Evolutionary conservation across 352 stramenopile genomes (phyloP).

Genomic region (Pythium aquatile): DNA sequence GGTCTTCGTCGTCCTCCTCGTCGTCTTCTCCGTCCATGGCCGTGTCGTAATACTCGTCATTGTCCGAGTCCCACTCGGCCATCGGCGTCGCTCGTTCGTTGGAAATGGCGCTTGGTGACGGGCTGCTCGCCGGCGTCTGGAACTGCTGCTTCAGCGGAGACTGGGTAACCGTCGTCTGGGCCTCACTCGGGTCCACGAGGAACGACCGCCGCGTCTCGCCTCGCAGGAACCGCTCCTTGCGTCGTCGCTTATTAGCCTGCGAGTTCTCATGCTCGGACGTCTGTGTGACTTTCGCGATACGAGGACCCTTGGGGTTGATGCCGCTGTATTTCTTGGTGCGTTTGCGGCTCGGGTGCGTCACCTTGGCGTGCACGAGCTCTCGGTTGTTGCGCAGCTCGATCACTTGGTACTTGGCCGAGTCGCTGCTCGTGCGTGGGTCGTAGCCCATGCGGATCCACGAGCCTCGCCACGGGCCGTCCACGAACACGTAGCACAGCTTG

Average conservation of each 20-base stretch:
- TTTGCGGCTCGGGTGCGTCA: constrained; percentile 67
- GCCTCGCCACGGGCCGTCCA: constrained; percentile 76
- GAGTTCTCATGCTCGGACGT: constrained; percentile 65
- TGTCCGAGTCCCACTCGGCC: constrained; percentile 45
- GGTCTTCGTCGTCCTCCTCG: constrained; percentile 29
- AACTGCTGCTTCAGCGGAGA: background rate
- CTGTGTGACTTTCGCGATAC: constrained; percentile 75
- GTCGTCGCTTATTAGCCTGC: constrained; percentile 56
- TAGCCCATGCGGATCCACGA: constrained; percentile 85
- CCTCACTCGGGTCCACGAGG: constrained; percentile 42
- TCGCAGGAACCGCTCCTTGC: constrained; percentile 65
- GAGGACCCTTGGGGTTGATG: constrained; percentile 55
- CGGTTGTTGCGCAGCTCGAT: constrained; percentile 80
- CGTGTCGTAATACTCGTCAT: constrained; percentile 38
- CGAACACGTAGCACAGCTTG: constrained; percentile 82
- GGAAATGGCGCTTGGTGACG: background rate
- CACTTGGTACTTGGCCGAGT: constrained; percentile 66
- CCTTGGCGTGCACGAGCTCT: constrained; percentile 76
- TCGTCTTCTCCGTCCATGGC: constrained; percentile 30
- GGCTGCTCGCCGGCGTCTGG: constrained; percentile 10
- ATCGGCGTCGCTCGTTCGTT: constrained; percentile 18
- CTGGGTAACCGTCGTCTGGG: background rate
- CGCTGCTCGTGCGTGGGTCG: constrained; percentile 47
- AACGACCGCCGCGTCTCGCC: constrained; percentile 62
- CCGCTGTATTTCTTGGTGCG: constrained; percentile 66